Evolutionary conservation across 148 eudicot species (phyloP).

Genomic region (Polygonum maritimum): DNA sequence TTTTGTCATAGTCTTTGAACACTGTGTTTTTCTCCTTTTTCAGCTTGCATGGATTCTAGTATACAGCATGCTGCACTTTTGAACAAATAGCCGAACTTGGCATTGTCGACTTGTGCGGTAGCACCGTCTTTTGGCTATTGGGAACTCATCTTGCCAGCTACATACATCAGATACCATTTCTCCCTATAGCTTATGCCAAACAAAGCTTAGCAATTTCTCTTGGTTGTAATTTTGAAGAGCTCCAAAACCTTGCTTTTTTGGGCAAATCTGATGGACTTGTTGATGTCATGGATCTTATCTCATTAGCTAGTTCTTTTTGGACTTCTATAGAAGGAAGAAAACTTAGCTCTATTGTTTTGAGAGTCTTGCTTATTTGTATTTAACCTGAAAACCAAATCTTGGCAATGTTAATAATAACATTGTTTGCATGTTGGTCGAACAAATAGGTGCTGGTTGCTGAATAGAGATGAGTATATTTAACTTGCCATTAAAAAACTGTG

Average conservation of each 20-base stretch:
- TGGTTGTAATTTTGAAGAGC: slow-evolving; percentile 1
- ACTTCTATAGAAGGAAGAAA: background rate
- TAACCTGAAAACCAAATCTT: background rate
- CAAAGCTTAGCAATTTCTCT: background rate
- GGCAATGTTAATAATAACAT: background rate
- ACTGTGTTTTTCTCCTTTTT: background rate
- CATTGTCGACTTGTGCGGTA: background rate
- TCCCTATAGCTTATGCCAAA: background rate
- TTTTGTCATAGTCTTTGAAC: background rate
- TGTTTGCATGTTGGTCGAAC: background rate
- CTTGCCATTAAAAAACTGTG: no score
- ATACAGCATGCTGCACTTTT: slow-evolving; percentile 93
- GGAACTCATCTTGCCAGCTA: background rate
- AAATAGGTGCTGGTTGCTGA: no score
- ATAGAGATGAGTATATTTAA: no score
- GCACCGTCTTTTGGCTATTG: background rate
- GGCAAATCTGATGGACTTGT: background rate
- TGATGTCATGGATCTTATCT: background rate
- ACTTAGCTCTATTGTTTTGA: background rate
- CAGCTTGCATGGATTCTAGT: slow-evolving; percentile 95
- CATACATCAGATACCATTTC: background rate
- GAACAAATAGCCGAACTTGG: slow-evolving; percentile 16
- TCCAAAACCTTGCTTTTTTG: background rate
- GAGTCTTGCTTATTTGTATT: background rate
- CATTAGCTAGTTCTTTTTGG: background rate